A percentile compares a stretch with the other conserved stretches of the same genome.
Evolutionary conservation across 169 alveolate species (phyloP).

Genomic region (Plasmodium falciparum): DNA sequence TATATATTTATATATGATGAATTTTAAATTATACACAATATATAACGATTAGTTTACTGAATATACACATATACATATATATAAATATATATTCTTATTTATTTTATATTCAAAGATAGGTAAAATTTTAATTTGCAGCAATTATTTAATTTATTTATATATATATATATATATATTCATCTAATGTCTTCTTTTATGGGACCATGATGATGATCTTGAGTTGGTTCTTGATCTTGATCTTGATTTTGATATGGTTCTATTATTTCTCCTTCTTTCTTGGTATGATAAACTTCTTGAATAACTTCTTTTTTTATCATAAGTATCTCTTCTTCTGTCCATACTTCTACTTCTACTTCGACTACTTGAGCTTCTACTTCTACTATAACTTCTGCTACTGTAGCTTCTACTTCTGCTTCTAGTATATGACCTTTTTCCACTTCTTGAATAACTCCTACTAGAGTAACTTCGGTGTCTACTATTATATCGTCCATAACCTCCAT

Average conservation of each 20-base stretch:
- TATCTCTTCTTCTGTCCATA: slow-evolving; percentile 77
- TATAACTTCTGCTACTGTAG: slow-evolving; percentile 36
- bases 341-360: slow-evolving; percentile 76
- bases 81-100: background rate
- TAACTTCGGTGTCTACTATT: slow-evolving; percentile 68
- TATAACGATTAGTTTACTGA: background rate
- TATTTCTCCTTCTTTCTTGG: slow-evolving; percentile 54
- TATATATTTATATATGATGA: background rate
- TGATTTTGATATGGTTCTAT: slow-evolving; percentile 70
- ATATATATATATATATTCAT: background rate
- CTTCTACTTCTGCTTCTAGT: slow-evolving; percentile 69
- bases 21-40: slow-evolving; percentile 24
- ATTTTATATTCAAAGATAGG: background rate
- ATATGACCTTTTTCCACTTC: slow-evolving; percentile 68
- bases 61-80: slow-evolving; percentile 15
- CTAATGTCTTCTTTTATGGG: slow-evolving; percentile 75
- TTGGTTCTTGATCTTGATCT: slow-evolving; percentile 43
- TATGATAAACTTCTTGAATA: slow-evolving; percentile 70
- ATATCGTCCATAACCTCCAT: slow-evolving; percentile 72
- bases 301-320: slow-evolving; percentile 76
- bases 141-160: background rate
- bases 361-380: slow-evolving; percentile 65
- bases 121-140: background rate
- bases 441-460: slow-evolving; percentile 74
- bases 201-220: slow-evolving; percentile 75